These are phyloP conservation scores for Ascochyta viciae-villosae DNA, from an alignment of 2,329 filamentous ascomycete species.

Conservation along the genomic window DNA sequence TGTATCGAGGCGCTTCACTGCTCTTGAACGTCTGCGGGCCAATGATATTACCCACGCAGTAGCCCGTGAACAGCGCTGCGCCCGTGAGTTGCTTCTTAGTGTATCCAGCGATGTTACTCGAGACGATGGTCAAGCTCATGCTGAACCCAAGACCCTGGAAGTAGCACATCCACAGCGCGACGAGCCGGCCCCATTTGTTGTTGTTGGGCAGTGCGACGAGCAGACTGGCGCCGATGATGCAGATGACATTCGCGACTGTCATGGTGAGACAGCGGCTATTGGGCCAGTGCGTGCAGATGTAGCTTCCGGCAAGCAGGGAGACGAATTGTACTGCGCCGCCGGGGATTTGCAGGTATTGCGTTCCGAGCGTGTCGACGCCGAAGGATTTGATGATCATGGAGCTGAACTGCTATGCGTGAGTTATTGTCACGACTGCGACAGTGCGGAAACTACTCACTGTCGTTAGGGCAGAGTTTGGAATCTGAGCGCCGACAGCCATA, in stretches of 20 bases:
- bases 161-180: constrained; percentile 48
- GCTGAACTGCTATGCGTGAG: constrained; percentile 47
- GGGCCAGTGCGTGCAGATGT: constrained; percentile 24
- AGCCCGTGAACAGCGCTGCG: constrained; percentile 51
- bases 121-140: constrained; percentile 40
- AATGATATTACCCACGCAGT: constrained; percentile 52
- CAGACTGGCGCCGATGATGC: constrained; percentile 30
- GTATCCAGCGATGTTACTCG: constrained; percentile 53
- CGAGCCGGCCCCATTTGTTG: constrained; percentile 37
- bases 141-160: constrained; percentile 54
- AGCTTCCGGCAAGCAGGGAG: constrained; percentile 46
- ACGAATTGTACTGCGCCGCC: constrained; percentile 57
- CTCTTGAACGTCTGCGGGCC: constrained; percentile 53
- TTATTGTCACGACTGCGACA: neutral
- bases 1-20: constrained; percentile 46
- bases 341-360: constrained; percentile 70
- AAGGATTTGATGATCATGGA: constrained; percentile 65
- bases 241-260: constrained; percentile 45
- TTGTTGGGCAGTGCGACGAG: constrained; percentile 25
- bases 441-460: constrained; percentile 37
- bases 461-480: constrained; percentile 65
- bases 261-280: constrained; percentile 33
- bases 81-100: constrained; percentile 64
- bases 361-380: constrained; percentile 88
- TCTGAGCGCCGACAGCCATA: constrained; percentile 58